These are phyloP conservation scores for Pleurozium schreberi DNA, from an alignment of 225 moss, liverwort and hornwort genomes.

Conservation along the genomic window DNA sequence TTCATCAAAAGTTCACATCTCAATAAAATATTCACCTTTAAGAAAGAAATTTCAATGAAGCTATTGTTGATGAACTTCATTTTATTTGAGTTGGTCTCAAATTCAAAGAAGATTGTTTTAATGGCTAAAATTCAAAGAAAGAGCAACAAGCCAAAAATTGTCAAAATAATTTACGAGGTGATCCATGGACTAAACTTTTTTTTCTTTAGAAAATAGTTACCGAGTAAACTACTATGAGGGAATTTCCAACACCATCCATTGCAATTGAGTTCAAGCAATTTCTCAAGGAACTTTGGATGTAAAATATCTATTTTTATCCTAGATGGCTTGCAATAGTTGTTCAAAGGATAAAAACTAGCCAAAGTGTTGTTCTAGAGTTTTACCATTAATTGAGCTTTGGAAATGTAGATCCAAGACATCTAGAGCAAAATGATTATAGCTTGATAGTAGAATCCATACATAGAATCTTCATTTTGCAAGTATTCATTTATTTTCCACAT, in stretches of 20 bases:
- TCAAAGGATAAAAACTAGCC: not conserved
- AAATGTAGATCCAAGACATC: not conserved
- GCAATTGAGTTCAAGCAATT: not conserved
- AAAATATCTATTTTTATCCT: not conserved
- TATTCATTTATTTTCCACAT: not conserved
- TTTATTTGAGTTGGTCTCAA: not conserved
- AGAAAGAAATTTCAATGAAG: not conserved
- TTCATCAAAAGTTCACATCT: not conserved
- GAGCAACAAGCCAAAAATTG: not conserved
- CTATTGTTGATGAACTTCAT: not conserved
- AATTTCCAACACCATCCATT: not conserved
- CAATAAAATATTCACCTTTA: not conserved
- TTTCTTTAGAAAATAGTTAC: not conserved
- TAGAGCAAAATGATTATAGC: not conserved
- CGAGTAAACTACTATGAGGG: fast-evolving
- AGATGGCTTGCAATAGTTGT: not conserved
- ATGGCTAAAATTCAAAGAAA: not conserved
- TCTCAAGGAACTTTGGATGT: not conserved
- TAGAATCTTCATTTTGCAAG: not conserved
- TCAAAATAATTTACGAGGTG: not conserved
- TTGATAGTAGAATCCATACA: not conserved
- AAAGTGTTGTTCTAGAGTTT: not conserved
- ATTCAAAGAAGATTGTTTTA: not conserved
- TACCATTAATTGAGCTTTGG: not conserved
- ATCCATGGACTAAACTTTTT: not conserved